Evolutionary conservation across 768 basidiomycete species (phyloP), one percentile per base, ranked within the genome.

Genomic region (Trametes cingulata): DNA sequence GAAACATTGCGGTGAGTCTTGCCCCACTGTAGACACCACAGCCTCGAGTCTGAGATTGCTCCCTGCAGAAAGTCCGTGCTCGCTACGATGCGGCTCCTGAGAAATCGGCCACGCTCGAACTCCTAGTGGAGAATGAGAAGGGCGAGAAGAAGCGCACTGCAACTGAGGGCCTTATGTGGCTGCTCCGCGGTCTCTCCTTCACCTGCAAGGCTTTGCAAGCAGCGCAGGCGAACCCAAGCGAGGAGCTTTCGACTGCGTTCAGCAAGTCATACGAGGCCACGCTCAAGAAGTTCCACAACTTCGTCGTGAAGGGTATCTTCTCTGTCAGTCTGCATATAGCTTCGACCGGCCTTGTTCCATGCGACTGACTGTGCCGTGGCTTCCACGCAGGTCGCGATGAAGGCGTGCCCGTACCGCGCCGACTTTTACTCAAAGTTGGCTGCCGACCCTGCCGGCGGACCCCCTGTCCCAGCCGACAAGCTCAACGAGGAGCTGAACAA

Each of bases 91-190:
- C 89, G 0, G 75, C 80, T 5, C 86, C 91, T 1, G 73, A 74
- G 1, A 65, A 83, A 61, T 93, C 90, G 6, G 73, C 75, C 27
- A 98, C 97, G 1, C 83, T 99, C 25, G 92, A 99, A 75, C 76
- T 80, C 48, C 85, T 99, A 25, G 86, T 94, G 5, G 80, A 81
- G 68, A 88, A 89, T 68, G 97, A 98, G 75, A 87, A 91, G 73
- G 76, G 75, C 22, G 90, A 93, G 76, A 93, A 95, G 82, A 94
- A 94, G 74, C 82, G 85, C 15, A 82, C 84, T 0, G 93, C 96
- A 2, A 97, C 95, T 0, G 89, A 95, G 69, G 95, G 93, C 15
- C 82, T 98, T 55, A 76, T 98, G 75, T 99, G 97, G 97, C 83
- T 99, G 49, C 81, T 95, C 48, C 86, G 95, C 29, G 97, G 94